These are phyloP conservation scores for Prototheca wickerhamii DNA, from an alignment of 163 green algal genomes.

Conservation along the genomic window DNA sequence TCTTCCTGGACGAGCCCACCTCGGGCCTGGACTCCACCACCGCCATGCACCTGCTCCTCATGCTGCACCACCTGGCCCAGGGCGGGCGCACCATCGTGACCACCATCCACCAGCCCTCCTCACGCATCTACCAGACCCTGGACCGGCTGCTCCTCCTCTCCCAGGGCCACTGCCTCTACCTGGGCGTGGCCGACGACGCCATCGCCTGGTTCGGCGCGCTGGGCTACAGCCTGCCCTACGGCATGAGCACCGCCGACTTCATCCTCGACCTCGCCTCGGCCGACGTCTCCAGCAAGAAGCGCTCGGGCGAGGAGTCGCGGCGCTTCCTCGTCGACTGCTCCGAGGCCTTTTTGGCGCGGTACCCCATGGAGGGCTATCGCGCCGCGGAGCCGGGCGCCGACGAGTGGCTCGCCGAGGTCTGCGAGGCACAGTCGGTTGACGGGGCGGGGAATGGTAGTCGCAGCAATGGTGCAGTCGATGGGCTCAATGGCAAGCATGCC, in stretches of 20 bases:
- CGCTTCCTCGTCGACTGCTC: slow-evolving; percentile 23
- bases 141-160: slow-evolving; percentile 82
- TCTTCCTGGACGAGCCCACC: slow-evolving; percentile 78
- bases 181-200: slow-evolving; percentile 48
- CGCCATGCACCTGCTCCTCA: slow-evolving; percentile 71
- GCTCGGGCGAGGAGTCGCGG: slow-evolving; percentile 30
- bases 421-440: too few species aligned
- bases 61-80: slow-evolving; percentile 55
- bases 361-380: slow-evolving; percentile 34
- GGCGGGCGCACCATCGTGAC: slow-evolving; percentile 73
- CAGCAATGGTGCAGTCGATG: too few species aligned
- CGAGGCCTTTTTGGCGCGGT: slow-evolving; percentile 22
- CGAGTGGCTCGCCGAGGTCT: too few species aligned
- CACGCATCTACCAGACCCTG: slow-evolving; percentile 70
- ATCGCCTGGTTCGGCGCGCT: slow-evolving; percentile 57
- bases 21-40: slow-evolving; percentile 77
- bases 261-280: slow-evolving; percentile 77
- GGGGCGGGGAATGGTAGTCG: too few species aligned
- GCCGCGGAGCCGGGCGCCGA: too few species aligned
- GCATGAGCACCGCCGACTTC: slow-evolving; percentile 71
- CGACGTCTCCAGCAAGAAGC: slow-evolving; percentile 38
- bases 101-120: slow-evolving; percentile 79
- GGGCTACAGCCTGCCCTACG: slow-evolving; percentile 58
- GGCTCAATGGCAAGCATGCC: too few species aligned
- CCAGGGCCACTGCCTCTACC: slow-evolving; percentile 72